A percentile compares a stretch with the other conserved stretches of the same genome.
Conservation (phyloP, 441 rosid genomes). For the Theobroma grandiflorum region DNA sequence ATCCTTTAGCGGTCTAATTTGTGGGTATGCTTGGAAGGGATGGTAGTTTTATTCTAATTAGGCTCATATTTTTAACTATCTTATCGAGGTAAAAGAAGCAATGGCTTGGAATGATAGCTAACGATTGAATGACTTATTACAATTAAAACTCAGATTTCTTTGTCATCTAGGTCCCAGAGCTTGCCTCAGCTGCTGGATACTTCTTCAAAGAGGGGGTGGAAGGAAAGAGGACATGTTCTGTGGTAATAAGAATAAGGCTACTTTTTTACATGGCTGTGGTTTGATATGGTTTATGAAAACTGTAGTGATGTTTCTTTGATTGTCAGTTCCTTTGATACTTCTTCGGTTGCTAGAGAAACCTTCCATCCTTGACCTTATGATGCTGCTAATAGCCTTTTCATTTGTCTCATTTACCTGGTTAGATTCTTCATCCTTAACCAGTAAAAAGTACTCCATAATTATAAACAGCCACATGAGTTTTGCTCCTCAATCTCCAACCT, state of each 20-base stretch:
- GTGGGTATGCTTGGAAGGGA: neutral
- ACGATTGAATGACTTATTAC: neutral
- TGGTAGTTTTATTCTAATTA: neutral
- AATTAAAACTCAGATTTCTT: constrained; percentile 6
- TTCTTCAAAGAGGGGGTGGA: constrained; percentile 89
- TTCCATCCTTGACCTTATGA: neutral
- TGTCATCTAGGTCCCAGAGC: constrained; percentile 79
- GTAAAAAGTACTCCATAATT: neutral
- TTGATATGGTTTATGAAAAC: neutral
- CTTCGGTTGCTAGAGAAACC: neutral
- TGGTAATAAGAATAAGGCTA: constrained; percentile 2
- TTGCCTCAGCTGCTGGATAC: constrained; percentile 93
- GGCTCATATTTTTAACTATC: neutral
- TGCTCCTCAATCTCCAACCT: neutral
- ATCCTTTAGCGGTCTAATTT: neutral
- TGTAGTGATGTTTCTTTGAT: neutral
- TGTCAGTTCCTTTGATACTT: neutral
- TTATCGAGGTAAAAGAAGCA: neutral
- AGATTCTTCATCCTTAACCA: neutral
- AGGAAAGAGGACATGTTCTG: constrained; percentile 67
- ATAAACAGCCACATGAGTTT: neutral
- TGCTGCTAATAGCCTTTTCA: neutral
- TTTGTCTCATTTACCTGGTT: neutral
- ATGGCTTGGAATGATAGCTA: neutral
- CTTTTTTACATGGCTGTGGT: neutral